Evolutionary conservation across 495 filamentous ascomycete genomes (phyloP).

Genomic region (Hypoxylon trugodes): DNA sequence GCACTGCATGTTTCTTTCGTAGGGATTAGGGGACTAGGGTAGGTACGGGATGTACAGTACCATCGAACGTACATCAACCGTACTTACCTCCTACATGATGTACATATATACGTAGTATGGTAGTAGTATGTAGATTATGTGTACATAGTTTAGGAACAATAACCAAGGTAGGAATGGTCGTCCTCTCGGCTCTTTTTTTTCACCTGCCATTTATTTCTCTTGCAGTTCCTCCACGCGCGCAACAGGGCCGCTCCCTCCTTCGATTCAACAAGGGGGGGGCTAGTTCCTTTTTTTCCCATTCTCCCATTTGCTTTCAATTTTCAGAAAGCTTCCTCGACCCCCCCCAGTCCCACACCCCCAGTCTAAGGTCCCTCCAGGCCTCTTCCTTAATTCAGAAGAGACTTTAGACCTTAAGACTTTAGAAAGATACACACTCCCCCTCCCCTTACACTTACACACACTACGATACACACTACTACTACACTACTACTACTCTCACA

Average conservation of each 20-base stretch:
- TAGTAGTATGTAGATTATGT: constrained; percentile 1
- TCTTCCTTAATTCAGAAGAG: neutral
- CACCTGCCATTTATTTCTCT: constrained; percentile 37
- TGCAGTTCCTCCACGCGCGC: constrained; percentile 36
- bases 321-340: neutral
- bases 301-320: constrained; percentile 16
- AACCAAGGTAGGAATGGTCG: constrained; percentile 24
- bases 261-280: constrained; percentile 27
- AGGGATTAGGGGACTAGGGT: too few species aligned
- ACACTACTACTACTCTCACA: too few species aligned
- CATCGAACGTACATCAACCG: too few species aligned
- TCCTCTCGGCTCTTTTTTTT: constrained; percentile 41
- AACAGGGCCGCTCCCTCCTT: constrained; percentile 37
- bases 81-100: too few species aligned
- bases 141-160: too few species aligned
- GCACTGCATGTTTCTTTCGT: too few species aligned
- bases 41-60: too few species aligned
- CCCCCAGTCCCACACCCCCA: neutral
- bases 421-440: constrained; percentile 18
- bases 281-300: constrained; percentile 6
- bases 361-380: neutral
- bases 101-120: constrained; percentile 5
- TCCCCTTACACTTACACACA: too few species aligned
- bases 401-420: neutral
- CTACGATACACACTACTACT: neutral